A percentile compares a stretch with the other conserved stretches of the same genome.
Evolutionary conservation across 2,329 filamentous ascomycete genomes (phyloP).

Genomic region (Penicillium digitatum): DNA sequence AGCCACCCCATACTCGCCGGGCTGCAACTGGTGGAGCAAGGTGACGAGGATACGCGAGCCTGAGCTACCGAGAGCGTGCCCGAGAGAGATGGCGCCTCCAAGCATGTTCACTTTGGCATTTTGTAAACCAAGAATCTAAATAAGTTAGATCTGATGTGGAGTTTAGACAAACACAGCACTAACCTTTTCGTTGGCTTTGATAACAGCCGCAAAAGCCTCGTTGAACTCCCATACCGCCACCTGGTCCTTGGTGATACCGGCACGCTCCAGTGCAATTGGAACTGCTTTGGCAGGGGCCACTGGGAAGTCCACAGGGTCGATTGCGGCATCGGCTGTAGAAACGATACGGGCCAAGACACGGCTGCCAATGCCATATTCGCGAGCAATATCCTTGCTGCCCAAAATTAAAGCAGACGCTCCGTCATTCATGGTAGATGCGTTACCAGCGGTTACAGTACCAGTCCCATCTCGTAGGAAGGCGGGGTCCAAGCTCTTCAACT

Average conservation of each 20-base stretch:
- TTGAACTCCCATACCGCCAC: slow-evolving; percentile 98
- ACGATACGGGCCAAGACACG: slow-evolving; percentile 84
- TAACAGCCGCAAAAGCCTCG: slow-evolving; percentile 93
- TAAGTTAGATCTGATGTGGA: slow-evolving; percentile 14
- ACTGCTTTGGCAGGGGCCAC: slow-evolving; percentile 89
- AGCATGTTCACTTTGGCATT: slow-evolving; percentile 78
- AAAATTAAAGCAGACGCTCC: slow-evolving; percentile 87
- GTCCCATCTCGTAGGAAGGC: slow-evolving; percentile 83
- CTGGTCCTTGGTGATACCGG: slow-evolving; percentile 85
- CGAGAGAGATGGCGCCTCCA: slow-evolving; percentile 86
- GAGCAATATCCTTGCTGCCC: slow-evolving; percentile 73
- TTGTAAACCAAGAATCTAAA: slow-evolving; percentile 72
- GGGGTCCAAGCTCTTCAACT: slow-evolving; percentile 80
- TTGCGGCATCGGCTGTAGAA: slow-evolving; percentile 80
- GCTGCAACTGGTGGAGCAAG: slow-evolving; percentile 82
- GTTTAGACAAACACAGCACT: slow-evolving; percentile 13
- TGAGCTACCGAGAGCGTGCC: slow-evolving; percentile 89
- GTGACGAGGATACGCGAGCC: slow-evolving; percentile 88
- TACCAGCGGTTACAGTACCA: slow-evolving; percentile 90
- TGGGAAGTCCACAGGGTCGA: slow-evolving; percentile 90
- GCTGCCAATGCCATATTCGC: slow-evolving; percentile 71
- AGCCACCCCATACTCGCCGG: slow-evolving; percentile 89
- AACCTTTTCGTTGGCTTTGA: slow-evolving; percentile 89
- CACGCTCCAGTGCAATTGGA: slow-evolving; percentile 79
- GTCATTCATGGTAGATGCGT: slow-evolving; percentile 91